phyloP scores from a whole-genome alignment of 1,284 basidiomycete species.

The Megacollybia platyphylla region DNA sequence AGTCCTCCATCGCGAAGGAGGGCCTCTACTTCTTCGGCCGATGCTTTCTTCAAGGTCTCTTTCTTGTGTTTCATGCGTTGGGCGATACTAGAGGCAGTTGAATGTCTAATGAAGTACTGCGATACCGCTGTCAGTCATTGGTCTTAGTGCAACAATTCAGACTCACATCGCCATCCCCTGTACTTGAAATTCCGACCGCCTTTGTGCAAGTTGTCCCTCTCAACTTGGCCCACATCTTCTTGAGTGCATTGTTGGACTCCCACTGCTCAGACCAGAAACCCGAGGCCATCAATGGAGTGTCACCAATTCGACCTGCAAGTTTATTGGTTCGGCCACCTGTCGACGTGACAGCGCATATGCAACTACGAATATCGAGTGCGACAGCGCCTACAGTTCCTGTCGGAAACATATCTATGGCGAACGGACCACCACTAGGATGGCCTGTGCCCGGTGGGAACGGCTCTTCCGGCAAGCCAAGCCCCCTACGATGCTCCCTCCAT shows the following conservation, averaged over 20 bases:
- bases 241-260: slow-evolving; percentile 25
- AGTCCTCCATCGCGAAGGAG: slow-evolving; percentile 41
- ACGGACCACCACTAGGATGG: slow-evolving; percentile 10
- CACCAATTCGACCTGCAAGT: slow-evolving; percentile 67
- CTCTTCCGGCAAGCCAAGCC: slow-evolving; percentile 58
- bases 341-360: slow-evolving; percentile 62
- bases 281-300: slow-evolving; percentile 66
- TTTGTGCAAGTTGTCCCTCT: slow-evolving; percentile 18
- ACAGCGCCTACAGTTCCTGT: slow-evolving; percentile 78
- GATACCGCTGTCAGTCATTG: slow-evolving; percentile 3
- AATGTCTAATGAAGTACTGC: slow-evolving; percentile 67
- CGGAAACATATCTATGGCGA: slow-evolving; percentile 45
- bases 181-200: slow-evolving; percentile 72
- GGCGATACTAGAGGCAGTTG: slow-evolving; percentile 54
- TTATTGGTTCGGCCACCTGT: slow-evolving; percentile 80
- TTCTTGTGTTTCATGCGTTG: slow-evolving; percentile 50
- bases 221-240: slow-evolving; percentile 26
- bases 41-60: slow-evolving; percentile 44
- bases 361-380: slow-evolving; percentile 61
- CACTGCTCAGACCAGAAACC: slow-evolving; percentile 81
- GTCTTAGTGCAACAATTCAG: slow-evolving; percentile 4
- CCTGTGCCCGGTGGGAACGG: slow-evolving; percentile 17
- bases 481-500: slow-evolving; percentile 65
- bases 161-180: slow-evolving; percentile 72
- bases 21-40: slow-evolving; percentile 40